These are phyloP conservation scores for Picochlorum costavermella DNA, from an alignment of 139 green algal genomes.

Conservation along the genomic window DNA sequence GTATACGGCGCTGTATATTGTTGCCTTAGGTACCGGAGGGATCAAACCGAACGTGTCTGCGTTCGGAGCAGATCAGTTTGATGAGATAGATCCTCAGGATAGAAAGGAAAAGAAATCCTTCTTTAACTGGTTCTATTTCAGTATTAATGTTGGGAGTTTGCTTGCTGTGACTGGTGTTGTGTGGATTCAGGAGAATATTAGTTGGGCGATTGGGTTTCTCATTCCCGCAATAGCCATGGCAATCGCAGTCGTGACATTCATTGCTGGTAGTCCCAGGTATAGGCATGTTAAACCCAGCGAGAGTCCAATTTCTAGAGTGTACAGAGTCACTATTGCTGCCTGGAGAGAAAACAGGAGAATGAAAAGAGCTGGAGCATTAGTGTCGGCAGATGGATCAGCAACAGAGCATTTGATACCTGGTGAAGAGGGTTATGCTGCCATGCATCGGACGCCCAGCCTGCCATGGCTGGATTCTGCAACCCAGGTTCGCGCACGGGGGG, in stretches of 20 bases:
- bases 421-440: not conserved
- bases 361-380: not conserved
- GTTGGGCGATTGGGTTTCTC: conserved; percentile 80
- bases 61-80: conserved; percentile 97
- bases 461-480: conserved; percentile 11
- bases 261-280: conserved; percentile 47
- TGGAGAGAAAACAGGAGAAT: conserved; percentile 36
- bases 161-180: conserved; percentile 63
- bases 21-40: conserved; percentile 87
- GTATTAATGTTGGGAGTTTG: conserved; percentile 87
- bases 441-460: conserved; percentile 3
- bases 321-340: conserved; percentile 62
- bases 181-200: conserved; percentile 52
- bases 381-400: not conserved
- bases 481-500: not conserved
- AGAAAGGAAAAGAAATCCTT: conserved; percentile 79
- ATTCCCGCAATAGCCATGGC: conserved; percentile 76
- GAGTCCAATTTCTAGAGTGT: conserved; percentile 70
- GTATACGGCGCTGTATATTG: conserved; percentile 64
- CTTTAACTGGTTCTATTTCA: conserved; percentile 98
- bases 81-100: conserved; percentile 63
- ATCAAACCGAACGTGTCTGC: conserved; percentile 97
- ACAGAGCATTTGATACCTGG: not conserved
- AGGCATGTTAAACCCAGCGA: conserved; percentile 64
- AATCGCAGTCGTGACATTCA: conserved; percentile 65